Percentiles rank a stretch among this genome's conserved stretches.
These are phyloP conservation scores for Casuarina cunninghamiana DNA, from an alignment of 306 rosid genomes.

Conservation along the genomic window DNA sequence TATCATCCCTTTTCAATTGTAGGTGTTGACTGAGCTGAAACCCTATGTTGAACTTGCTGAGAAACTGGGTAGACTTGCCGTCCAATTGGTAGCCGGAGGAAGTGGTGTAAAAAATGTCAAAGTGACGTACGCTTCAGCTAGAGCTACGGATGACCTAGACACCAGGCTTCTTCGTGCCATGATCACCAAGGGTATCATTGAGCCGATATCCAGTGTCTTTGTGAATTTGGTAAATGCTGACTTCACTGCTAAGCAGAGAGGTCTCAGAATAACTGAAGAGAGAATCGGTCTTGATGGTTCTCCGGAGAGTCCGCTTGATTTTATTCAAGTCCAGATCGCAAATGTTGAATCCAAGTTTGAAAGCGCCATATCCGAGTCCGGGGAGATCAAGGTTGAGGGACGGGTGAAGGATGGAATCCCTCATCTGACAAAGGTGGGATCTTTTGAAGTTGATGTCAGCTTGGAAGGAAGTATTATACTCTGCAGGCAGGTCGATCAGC, in stretches of 20 bases:
- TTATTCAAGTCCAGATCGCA: slow-evolving; percentile 85
- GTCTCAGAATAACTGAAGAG: slow-evolving; percentile 86
- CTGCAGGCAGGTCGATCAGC: slow-evolving; percentile 98
- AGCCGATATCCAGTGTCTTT: slow-evolving; percentile 87
- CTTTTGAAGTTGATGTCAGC: slow-evolving; percentile 94
- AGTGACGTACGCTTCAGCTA: slow-evolving; percentile 81
- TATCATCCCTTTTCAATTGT: slow-evolving; percentile 23
- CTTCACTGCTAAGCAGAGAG: slow-evolving; percentile 96
- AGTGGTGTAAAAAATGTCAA: slow-evolving; percentile 91
- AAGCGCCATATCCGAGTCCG: slow-evolving; percentile 84
- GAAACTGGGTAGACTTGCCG: slow-evolving; percentile 91
- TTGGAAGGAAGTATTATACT: slow-evolving; percentile 90
- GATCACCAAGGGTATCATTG: slow-evolving; percentile 96
- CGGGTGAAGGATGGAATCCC: slow-evolving; percentile 88
- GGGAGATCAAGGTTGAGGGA: slow-evolving; percentile 88
- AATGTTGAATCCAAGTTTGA: slow-evolving; percentile 93
- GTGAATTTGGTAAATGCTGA: slow-evolving; percentile 97
- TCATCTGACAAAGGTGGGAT: slow-evolving; percentile 91
- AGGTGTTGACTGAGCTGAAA: slow-evolving; percentile 85
- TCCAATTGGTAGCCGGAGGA: slow-evolving; percentile 97
- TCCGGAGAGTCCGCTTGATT: slow-evolving; percentile 84
- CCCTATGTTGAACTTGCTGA: slow-evolving; percentile 92
- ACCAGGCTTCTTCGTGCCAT: slow-evolving; percentile 96
- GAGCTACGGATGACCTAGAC: slow-evolving; percentile 98
- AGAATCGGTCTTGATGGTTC: slow-evolving; percentile 75